phyloP scores from a whole-genome alignment of 345 rosid genomes.

The Eucalyptus camaldulensis region DNA sequence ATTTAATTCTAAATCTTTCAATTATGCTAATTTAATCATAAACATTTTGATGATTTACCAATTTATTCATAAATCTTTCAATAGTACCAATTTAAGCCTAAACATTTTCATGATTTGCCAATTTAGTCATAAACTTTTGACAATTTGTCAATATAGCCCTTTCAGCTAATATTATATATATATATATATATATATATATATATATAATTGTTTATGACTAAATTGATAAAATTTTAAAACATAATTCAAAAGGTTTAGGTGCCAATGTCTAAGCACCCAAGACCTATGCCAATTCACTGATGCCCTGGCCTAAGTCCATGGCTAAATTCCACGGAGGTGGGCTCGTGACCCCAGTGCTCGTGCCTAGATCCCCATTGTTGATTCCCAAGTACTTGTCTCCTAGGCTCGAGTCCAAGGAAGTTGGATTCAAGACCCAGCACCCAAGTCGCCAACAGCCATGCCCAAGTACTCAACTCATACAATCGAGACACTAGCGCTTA shows the following conservation, averaged over 20 bases:
- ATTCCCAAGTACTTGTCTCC: not conserved
- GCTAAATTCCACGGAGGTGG: not conserved
- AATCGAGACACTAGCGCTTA: not conserved
- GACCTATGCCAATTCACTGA: not conserved
- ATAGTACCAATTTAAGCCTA: rapidly evolving
- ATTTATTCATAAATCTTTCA: too few relatives aligned
- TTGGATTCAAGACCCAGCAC: rapidly evolving
- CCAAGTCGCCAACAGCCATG: not conserved
- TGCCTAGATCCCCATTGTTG: too few relatives aligned
- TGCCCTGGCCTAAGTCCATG: not conserved
- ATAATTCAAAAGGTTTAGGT: too few relatives aligned
- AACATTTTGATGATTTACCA: rapidly evolving
- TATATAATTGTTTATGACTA: too few relatives aligned
- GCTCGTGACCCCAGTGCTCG: rapidly evolving
- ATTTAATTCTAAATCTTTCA: too few relatives aligned
- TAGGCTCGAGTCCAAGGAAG: rapidly evolving
- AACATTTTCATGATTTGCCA: too few relatives aligned
- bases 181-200: too few relatives aligned
- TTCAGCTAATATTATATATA: too few relatives aligned
- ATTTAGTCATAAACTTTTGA: too few relatives aligned
- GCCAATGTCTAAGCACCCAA: not conserved
- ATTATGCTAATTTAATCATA: rapidly evolving
- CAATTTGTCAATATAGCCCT: too few relatives aligned
- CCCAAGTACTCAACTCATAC: rapidly evolving
- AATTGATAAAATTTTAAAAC: rapidly evolving